Evolutionary conservation across 2,329 filamentous ascomycete species (phyloP).

Genomic region (Colletotrichum sp.): DNA sequence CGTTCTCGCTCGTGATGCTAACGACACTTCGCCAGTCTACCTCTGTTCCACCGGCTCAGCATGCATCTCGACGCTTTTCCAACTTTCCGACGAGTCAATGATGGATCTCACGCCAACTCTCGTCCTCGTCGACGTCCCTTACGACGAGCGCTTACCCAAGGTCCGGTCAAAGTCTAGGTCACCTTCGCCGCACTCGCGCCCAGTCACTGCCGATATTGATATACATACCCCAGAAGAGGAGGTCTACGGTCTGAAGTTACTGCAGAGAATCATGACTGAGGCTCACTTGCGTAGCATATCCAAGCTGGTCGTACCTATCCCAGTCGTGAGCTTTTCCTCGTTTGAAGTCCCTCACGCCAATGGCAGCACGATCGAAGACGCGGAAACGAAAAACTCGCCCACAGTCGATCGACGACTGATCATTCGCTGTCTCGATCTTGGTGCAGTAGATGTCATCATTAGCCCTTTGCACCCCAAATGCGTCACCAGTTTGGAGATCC

Average conservation of each 20-base stretch:
- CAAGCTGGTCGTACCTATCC: slow-evolving; percentile 62
- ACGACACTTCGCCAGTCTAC: slow-evolving; percentile 46
- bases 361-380: slow-evolving; percentile 26
- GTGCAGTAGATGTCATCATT: slow-evolving; percentile 84
- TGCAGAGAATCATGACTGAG: slow-evolving; percentile 64
- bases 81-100: slow-evolving; percentile 57
- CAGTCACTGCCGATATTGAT: slow-evolving; percentile 37
- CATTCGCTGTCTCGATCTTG: slow-evolving; percentile 80
- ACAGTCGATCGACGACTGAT: slow-evolving; percentile 54
- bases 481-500: slow-evolving; percentile 78
- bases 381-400: not conserved
- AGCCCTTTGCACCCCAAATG: slow-evolving; percentile 78
- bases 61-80: slow-evolving; percentile 58
- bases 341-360: slow-evolving; percentile 27
- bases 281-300: slow-evolving; percentile 61
- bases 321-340: slow-evolving; percentile 51
- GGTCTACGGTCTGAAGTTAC: slow-evolving; percentile 58
- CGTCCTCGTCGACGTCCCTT: slow-evolving; percentile 61
- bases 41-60: slow-evolving; percentile 58
- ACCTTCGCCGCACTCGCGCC: slow-evolving; percentile 48
- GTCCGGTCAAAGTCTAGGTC: slow-evolving; percentile 41
- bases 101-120: slow-evolving; percentile 61
- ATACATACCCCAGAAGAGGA: slow-evolving; percentile 52
- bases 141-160: slow-evolving; percentile 50
- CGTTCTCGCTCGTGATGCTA: not conserved